Evolutionary conservation across 75 land plant genomes (phyloP), one percentile per base, ranked within the genome.

Genomic region (Sequoiadendron giganteum): DNA sequence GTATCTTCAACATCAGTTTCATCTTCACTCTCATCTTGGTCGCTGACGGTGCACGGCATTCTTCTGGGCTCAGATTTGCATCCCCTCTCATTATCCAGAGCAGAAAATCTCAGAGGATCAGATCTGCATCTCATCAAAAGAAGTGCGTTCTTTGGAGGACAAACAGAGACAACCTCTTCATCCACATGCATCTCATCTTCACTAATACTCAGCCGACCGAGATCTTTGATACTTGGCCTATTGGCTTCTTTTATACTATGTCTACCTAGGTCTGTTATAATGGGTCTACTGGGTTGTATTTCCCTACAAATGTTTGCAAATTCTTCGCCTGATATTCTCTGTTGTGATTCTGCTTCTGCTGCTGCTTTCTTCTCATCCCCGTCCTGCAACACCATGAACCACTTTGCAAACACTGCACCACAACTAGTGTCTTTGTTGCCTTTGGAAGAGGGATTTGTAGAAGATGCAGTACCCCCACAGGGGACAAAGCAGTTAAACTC

Each of bases 111-210:
- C 68, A 93, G 86, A 21, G 95, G 96, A 87, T 94, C 96, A 82
- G 96, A 95, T 92, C 94, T 91, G 65, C 96, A 95, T 83, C 95
- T 92, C 96, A 95, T 95, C 79, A 95, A 80, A 84, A 95, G 85
- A 84, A 95, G 88, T 34, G 95, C 96, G 90, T 95, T 95, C 88
- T 86, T 93, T 13, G 95, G 96, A 10, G 96, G 96, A 38, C 91
- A 48, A 83, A 92, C 95, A 40, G 93, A 47, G 21, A 90, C 88
- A 16, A 89, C 87, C 25, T 85, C 88, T 15, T 42, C 89, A 4
- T 87, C 49, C 16, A 58, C 83, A 45, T 3, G 3, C 15, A 40
- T 38, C 80, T 56, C 78, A 65, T 89, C 85, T 36, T 55, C 85
- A 52, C 40, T 87, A 7, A 21, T 70, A 52, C 65, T 55, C 15